Evolutionary conservation across 2,329 filamentous ascomycete genomes (phyloP), one percentile per base, ranked within the genome.

Genomic region (Arthrobotrys musiformis): DNA sequence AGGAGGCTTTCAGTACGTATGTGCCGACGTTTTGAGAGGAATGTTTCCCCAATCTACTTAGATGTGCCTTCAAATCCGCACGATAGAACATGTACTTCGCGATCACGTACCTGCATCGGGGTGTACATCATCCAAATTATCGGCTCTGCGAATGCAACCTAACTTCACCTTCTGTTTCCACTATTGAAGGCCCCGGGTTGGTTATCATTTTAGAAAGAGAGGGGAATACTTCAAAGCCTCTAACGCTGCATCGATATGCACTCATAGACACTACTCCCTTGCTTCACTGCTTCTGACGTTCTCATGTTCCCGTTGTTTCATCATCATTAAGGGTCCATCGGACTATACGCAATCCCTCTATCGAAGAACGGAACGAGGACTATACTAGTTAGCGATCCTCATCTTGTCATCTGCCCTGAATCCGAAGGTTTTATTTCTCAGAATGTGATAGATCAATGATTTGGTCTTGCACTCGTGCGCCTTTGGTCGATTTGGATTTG

Each of bases 261-360:
- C 72, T 76, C 72, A 69, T 44, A 28, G 35, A 73, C 44, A 30
- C 5, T 4, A 28, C 46, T 70, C 73, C 73, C 73, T 77, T 77
- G 66, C 73, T 77, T 77, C 56, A 42, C 58, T 56, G 50, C 66
- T 70, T 70, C 67, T 66, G 67, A 77, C 61, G 42, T 73, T 73
- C 69, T 56, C 52, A 77, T 77, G 73, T 62, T 61, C 73, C 54
- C 66, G 64, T 52, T 70, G 73, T 77, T 77, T 77, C 73, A 77
- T 67, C 58, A 28, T 69, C 64, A 76, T 70, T 70, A 69, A 76
- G 60, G 72, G 72, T 64, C 64, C 64, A 58, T 40, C 37, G 50
- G 63, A 64, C 72, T 52, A 70, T 76, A 58, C 64, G 72, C 72
- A 70, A 64, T 64, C 58, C 72, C 26, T 70, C 64, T 70, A 46